These are phyloP conservation scores for Cytospora piceicola DNA, from an alignment of 2,329 filamentous ascomycete genomes.

Conservation along the genomic window DNA sequence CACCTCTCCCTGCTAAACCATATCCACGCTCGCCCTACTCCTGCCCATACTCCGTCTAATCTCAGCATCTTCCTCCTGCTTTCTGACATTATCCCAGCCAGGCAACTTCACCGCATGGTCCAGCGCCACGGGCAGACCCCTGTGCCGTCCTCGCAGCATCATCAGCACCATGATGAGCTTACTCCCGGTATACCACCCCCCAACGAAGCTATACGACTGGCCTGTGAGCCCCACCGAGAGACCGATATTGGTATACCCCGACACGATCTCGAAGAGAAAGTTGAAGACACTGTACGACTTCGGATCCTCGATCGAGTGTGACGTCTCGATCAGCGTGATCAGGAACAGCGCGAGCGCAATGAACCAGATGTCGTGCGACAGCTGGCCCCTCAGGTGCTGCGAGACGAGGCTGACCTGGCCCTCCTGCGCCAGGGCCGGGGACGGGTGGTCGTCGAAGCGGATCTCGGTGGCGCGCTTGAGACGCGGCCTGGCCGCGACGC, in stretches of 20 bases:
- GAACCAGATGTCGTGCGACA: slow-evolving; percentile 70
- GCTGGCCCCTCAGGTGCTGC: slow-evolving; percentile 65
- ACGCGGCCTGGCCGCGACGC: slow-evolving; percentile 26
- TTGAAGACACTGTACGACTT: slow-evolving; percentile 62
- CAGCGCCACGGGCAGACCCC: slow-evolving; percentile 58
- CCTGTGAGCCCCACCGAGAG: slow-evolving; percentile 19
- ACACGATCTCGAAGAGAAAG: slow-evolving; percentile 60
- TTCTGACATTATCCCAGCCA: slow-evolving; percentile 40
- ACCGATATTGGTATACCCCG: slow-evolving; percentile 28
- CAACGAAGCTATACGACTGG: slow-evolving; percentile 25
- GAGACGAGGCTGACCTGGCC: slow-evolving; percentile 32
- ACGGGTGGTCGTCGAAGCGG: slow-evolving; percentile 17
- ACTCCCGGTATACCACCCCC: slow-evolving; percentile 28
- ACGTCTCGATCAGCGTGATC: slow-evolving; percentile 63
- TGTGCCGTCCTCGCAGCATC: slow-evolving; percentile 55
- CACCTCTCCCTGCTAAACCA: neutral
- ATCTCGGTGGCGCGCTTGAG: slow-evolving; percentile 24
- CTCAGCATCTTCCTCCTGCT: slow-evolving; percentile 27
- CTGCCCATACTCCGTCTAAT: slow-evolving; percentile 25
- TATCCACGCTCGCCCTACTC: slow-evolving; percentile 7
- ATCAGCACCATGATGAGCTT: slow-evolving; percentile 29
- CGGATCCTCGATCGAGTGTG: slow-evolving; percentile 56
- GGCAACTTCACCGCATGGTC: slow-evolving; percentile 54
- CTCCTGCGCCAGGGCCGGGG: slow-evolving; percentile 11
- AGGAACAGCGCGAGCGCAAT: slow-evolving; percentile 63